Percentiles rank a stretch among this genome's conserved stretches.
Evolutionary conservation across 2,329 filamentous ascomycete genomes (phyloP).

Genomic region (Fusarium odoratissimum): DNA sequence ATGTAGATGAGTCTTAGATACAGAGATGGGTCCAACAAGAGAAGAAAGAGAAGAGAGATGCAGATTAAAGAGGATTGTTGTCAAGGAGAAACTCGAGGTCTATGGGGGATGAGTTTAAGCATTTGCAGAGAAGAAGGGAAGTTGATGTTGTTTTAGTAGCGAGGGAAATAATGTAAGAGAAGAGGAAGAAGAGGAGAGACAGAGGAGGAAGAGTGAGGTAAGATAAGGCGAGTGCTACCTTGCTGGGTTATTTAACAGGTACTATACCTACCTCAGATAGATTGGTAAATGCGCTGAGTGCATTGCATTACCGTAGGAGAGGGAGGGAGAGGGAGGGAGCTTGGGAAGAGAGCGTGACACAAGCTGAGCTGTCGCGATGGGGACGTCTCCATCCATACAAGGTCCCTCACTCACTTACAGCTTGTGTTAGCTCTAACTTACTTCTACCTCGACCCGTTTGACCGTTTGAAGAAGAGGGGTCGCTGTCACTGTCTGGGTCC

Average conservation of each 20-base stretch:
- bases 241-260: conserved; percentile 6
- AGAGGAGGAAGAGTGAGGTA: background rate
- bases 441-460: background rate
- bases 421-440: background rate
- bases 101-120: conserved; percentile 3
- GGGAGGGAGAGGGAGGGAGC: background rate
- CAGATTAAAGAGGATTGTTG: conserved; percentile 1
- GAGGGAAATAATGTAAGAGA: conserved; percentile 7
- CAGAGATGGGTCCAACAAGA: conserved; percentile 12
- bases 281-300: background rate
- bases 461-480: conserved; percentile 6
- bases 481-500: background rate
- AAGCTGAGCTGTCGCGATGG: conserved; percentile 5
- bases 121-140: conserved; percentile 15
- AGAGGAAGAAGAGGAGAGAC: background rate
- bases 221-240: conserved; percentile 29
- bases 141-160: background rate
- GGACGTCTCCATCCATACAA: conserved; percentile 2
- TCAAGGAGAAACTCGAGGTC: background rate
- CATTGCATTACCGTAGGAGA: background rate
- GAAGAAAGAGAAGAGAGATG: background rate
- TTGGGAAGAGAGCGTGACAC: background rate
- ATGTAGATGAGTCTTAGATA: conserved; percentile 22
- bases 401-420: background rate
- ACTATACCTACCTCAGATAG: conserved; percentile 4